These are phyloP conservation scores for Nadsonia commutata DNA, from an alignment of 1,139 yeast genomes.

Conservation along the genomic window DNA sequence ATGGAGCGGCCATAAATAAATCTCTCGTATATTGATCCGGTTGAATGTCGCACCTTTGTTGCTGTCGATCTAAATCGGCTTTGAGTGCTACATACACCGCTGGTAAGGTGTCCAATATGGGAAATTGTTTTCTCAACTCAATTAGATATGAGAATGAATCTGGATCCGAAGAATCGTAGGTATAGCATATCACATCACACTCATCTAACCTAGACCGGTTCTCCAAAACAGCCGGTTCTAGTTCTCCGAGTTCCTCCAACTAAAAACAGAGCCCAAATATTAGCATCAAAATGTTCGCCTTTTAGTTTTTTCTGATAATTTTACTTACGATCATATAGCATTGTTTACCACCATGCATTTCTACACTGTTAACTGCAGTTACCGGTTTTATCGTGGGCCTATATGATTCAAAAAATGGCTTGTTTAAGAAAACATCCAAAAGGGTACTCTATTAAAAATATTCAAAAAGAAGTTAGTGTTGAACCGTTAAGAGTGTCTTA, in stretches of 20 bases:
- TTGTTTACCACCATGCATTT: conserved; percentile 86
- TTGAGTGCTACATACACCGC: conserved; percentile 80
- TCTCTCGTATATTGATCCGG: conserved; percentile 77
- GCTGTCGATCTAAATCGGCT: conserved; percentile 91
- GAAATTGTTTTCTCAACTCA: conserved; percentile 45
- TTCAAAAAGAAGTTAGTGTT: too few relatives aligned
- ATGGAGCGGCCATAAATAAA: conserved; percentile 53
- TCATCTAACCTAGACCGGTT: conserved; percentile 58
- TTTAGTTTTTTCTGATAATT: not conserved
- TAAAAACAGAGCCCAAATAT: not conserved
- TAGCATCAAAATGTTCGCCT: not conserved
- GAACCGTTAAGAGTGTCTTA: too few relatives aligned
- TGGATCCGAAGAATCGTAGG: conserved; percentile 91
- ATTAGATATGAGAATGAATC: conserved; percentile 79
- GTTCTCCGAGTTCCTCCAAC: conserved; percentile 76
- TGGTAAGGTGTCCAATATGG: conserved; percentile 55
- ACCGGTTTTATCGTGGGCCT: conserved; percentile 74
- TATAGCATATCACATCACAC: conserved; percentile 81
- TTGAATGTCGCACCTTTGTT: conserved; percentile 69
- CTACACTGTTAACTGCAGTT: conserved; percentile 85
- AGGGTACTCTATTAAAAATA: conserved; percentile 25
- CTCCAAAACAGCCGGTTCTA: conserved; percentile 68
- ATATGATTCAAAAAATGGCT: conserved; percentile 55
- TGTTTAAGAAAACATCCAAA: conserved; percentile 64
- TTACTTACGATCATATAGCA: conserved; percentile 52